phyloP scores from a whole-genome alignment of 1,139 yeast species.

The Blastobotrys illinoisensis region DNA sequence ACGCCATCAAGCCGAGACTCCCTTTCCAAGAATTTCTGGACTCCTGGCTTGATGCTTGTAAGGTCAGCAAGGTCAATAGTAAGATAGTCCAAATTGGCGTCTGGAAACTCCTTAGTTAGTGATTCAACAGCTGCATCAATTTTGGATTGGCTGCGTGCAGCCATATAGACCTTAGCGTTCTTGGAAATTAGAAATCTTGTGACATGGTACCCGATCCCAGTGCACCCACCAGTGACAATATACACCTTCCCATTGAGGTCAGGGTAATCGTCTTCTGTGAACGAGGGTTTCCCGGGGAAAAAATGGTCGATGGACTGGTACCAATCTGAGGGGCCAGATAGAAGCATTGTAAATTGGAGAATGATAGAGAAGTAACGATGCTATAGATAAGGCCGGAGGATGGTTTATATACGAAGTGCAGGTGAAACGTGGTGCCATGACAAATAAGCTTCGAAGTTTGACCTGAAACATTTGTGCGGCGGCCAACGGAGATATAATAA shows the following conservation, averaged over 20 bases:
- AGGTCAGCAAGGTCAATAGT: constrained; percentile 46
- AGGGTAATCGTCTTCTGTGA: constrained; percentile 39
- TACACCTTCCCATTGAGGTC: constrained; percentile 37
- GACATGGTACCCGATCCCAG: constrained; percentile 28
- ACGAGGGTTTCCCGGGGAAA: constrained; percentile 26
- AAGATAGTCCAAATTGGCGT: constrained; percentile 23
- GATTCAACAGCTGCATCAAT: constrained; percentile 35
- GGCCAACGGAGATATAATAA: too few relatives aligned
- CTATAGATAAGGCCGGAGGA: too few relatives aligned
- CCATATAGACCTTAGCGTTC: constrained; percentile 36
- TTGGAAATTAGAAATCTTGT: constrained; percentile 19
- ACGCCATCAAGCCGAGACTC: constrained; percentile 29
- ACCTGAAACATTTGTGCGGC: too few relatives aligned
- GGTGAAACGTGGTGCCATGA: too few relatives aligned
- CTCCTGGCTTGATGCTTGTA: constrained; percentile 41
- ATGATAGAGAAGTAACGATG: too few relatives aligned
- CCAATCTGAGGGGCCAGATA: constrained; percentile 1
- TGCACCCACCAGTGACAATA: constrained; percentile 32
- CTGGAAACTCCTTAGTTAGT: constrained; percentile 27
- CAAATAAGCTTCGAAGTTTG: too few relatives aligned
- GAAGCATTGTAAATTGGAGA: neutral
- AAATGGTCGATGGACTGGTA: constrained; percentile 7
- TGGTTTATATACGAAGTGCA: neutral
- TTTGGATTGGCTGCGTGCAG: constrained; percentile 37
- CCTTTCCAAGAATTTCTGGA: constrained; percentile 29